A percentile compares a stretch with the other conserved stretches of the same genome.
These are phyloP conservation scores for Mycena rebaudengoi DNA, from an alignment of 768 basidiomycete genomes.

Conservation along the genomic window DNA sequence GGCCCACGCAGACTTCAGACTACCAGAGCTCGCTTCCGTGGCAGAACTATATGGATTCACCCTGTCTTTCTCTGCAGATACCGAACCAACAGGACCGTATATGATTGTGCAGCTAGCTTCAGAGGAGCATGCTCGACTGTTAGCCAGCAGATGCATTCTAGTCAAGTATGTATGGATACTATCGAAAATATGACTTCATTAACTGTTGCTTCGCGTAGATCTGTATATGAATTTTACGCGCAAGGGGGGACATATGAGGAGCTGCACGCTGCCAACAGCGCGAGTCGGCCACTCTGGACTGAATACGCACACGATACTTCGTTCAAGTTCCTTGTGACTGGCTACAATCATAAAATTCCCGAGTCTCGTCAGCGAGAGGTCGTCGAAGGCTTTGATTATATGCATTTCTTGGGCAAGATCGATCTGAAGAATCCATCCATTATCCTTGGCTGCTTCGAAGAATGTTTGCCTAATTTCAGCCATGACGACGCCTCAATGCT, in stretches of 20 bases:
- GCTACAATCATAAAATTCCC: conserved; percentile 79
- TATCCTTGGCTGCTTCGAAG: conserved; percentile 80
- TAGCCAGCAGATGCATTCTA: conserved; percentile 82
- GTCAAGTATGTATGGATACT: conserved; percentile 65
- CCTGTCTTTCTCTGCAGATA: conserved; percentile 57
- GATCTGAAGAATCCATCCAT: conserved; percentile 84
- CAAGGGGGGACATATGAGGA: conserved; percentile 74
- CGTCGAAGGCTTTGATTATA: conserved; percentile 85
- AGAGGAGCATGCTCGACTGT: conserved; percentile 76
- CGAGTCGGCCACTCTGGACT: conserved; percentile 59
- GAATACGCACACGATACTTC: conserved; percentile 70
- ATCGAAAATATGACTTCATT: conserved; percentile 5
- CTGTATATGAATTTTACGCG: conserved; percentile 81
- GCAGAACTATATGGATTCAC: conserved; percentile 77
- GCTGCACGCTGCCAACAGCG: conserved; percentile 65
- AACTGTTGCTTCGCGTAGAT: conserved; percentile 51
- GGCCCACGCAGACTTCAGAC: conserved; percentile 80
- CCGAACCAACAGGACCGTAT: conserved; percentile 71
- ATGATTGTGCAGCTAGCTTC: conserved; percentile 73
- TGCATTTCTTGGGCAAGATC: conserved; percentile 84
- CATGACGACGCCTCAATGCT: conserved; percentile 30
- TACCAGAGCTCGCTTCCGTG: conserved; percentile 84
- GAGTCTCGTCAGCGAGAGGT: conserved; percentile 69
- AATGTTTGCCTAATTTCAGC: conserved; percentile 64
- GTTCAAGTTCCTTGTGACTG: conserved; percentile 83